Base-by-base conservation (phyloP, 2,329 filamentous ascomycete species). In the Mycosphaerella sp. region DNA sequence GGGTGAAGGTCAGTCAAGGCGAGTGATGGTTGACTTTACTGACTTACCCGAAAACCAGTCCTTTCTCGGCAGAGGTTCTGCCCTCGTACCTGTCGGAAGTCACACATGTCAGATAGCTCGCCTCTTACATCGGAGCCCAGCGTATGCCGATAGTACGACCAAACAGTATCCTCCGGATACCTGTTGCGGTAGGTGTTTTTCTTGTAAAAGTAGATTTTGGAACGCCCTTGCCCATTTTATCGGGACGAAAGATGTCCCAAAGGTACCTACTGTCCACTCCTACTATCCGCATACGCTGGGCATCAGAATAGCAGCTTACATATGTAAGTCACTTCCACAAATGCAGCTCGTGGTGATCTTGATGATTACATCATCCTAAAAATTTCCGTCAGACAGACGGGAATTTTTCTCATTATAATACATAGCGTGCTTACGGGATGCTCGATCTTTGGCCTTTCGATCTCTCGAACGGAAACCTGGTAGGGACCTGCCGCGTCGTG, bases 311-410 rank as follows among this genome's bases (percentile, higher is more conserved):
- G 65, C 26, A 38, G 52, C 45, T 41, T 21, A 51, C 54, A 57
- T 58, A 48, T 82, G 69, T 29, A 62, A 51, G 39, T 63, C 58
- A 4, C 51, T 58, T n/a, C 64, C 64, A 45, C 66, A 69, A 59
- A 62, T 69, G 70, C 78, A 73, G 48, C 81, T 78, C 6, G 81
- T 86, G 0, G 82, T 84, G 36, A 85, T 79, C 62, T 83, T 84
- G 67, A 85, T 78, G 55, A 84, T 80, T 34, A 78, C 76, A 71
- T 85, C 82, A 69, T 85, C 81, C 42, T 51, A 21, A 14, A 17
- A 17, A 17, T n/a, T 17, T 5, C n/a, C 29, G 32, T 55, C 36
- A 50, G 43, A 40, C 11, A n/a, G 4, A 40, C 11, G 9, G 2
- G 14, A 26, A 2, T 1, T 31, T 36, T 23, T 12, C 8, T 29